A percentile compares a stretch with the other conserved stretches of the same genome.
These are phyloP conservation scores for Blastobotrys niveus DNA, from an alignment of 1,139 yeast genomes.

Conservation along the genomic window DNA sequence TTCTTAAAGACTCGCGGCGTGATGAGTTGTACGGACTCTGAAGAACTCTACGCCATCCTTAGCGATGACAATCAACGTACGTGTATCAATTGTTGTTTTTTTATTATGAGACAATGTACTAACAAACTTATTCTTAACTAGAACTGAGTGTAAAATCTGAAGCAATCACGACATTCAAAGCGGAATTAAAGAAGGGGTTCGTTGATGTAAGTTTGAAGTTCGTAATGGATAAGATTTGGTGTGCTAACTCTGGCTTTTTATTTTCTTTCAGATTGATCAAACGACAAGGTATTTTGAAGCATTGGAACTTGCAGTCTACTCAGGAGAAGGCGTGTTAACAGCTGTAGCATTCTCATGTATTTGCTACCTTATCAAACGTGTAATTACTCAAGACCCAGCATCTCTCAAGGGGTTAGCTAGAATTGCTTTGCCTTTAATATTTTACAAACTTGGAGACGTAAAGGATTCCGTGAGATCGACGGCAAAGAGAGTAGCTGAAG, in stretches of 20 bases:
- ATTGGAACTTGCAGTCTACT: constrained; percentile 44
- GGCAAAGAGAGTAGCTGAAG: constrained; percentile 55
- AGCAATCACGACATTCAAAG: constrained; percentile 49
- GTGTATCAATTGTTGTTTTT: constrained; percentile 19
- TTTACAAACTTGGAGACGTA: constrained; percentile 48
- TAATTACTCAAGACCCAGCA: constrained; percentile 64
- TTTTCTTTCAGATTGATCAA: constrained; percentile 24
- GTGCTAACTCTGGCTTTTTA: too few species aligned
- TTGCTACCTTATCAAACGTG: constrained; percentile 70
- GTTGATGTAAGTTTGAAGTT: too few species aligned
- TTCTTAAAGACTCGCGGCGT: background rate
- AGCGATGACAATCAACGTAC: constrained; percentile 15
- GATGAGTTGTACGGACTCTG: constrained; percentile 20
- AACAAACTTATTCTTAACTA: background rate
- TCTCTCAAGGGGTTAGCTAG: constrained; percentile 47
- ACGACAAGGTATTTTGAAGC: constrained; percentile 57
- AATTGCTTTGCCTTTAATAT: constrained; percentile 51
- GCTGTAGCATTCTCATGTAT: constrained; percentile 57
- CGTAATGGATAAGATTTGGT: background rate
- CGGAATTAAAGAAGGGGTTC: constrained; percentile 52
- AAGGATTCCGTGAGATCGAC: constrained; percentile 43
- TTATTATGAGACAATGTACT: background rate
- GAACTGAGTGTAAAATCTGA: constrained; percentile 36
- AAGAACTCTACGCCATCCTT: constrained; percentile 18
- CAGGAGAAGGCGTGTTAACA: constrained; percentile 39